Evolutionary conservation across 1,284 basidiomycete genomes (phyloP), one percentile per base, ranked within the genome.

Genomic region (Puccinia polysora): DNA sequence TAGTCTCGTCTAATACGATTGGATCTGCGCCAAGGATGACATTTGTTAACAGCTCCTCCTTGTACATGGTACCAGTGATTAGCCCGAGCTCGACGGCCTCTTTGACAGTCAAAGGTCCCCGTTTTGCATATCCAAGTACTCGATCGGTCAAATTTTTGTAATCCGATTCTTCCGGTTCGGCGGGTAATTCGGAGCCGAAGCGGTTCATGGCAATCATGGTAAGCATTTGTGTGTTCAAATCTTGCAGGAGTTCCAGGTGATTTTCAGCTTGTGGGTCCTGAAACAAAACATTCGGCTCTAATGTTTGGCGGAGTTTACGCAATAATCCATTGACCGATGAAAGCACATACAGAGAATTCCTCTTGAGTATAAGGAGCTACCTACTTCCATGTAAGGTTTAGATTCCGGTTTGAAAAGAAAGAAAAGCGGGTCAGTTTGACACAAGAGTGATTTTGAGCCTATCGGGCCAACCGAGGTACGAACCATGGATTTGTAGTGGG

Each of bases 401-500:
- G n/a, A n/a, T n/a, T n/a, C n/a, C n/a, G 38, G n/a, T 10, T 32
- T 36, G 14, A 50, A 38, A 32, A 38, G n/a, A 4, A 15, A 34
- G 12, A 32, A 7, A n/a, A 5, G 12, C 2, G 23, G n/a, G 18
- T n/a, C n/a, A n/a, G n/a, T n/a, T n/a, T n/a, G n/a, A n/a, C n/a
- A n/a, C 15, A n/a, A n/a, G n/a, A n/a, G n/a, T n/a, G n/a, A n/a
- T n/a, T n/a, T n/a, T n/a, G n/a, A n/a, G n/a, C n/a, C n/a, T n/a
- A n/a, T n/a, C n/a, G n/a, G n/a, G n/a, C n/a, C n/a, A n/a, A n/a
- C n/a, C n/a, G n/a, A n/a, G n/a, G n/a, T n/a, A 58, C 62, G 73
- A 12, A 77, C 75, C 59, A 77, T 75, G 10, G 78, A 79, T 75
- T 82, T 82, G 77, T 80, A 81, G 63, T 81, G 78, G 40, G 77